These are phyloP conservation scores for Colletotrichum plurivorum DNA, from an alignment of 2,329 filamentous ascomycete species.

Conservation along the genomic window DNA sequence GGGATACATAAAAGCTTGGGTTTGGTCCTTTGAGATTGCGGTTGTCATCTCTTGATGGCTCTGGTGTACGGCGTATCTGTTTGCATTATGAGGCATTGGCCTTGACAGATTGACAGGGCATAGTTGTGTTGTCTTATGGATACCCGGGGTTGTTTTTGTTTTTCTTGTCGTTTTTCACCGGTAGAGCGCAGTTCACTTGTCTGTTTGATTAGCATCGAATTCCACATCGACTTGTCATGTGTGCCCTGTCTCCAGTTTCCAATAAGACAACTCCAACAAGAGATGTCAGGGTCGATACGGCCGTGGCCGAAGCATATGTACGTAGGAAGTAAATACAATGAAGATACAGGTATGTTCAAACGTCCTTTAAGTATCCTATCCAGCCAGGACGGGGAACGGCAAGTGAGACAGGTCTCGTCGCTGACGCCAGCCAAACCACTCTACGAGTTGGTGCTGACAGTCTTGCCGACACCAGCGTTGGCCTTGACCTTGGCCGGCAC, in stretches of 20 bases:
- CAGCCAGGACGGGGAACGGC: not conserved
- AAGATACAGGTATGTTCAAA: not conserved
- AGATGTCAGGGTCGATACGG: too few relatives aligned
- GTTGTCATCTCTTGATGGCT: not conserved
- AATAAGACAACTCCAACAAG: not conserved
- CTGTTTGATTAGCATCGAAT: not conserved
- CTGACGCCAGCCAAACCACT: not conserved
- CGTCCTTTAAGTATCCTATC: not conserved
- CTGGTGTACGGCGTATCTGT: constrained; percentile 2
- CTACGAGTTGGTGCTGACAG: constrained; percentile 29
- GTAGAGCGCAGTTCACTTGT: not conserved
- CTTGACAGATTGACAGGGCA: not conserved
- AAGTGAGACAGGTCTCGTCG: not conserved
- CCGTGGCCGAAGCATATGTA: constrained; percentile 1
- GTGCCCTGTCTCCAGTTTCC: not conserved
- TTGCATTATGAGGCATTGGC: not conserved
- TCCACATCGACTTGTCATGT: not conserved
- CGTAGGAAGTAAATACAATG: constrained; percentile 16
- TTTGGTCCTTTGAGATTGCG: not conserved
- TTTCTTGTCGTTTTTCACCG: not conserved
- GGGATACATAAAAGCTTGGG: constrained; percentile 27
- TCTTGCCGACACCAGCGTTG: constrained; percentile 45
- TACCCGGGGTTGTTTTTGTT: constrained; percentile 18
- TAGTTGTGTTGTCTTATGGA: not conserved
- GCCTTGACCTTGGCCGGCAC: constrained; percentile 44